Percentiles rank a stretch among this genome's conserved stretches.
phyloP scores from a whole-genome alignment of 176 grass and related monocot genomes.

The Avena insularis region DNA sequence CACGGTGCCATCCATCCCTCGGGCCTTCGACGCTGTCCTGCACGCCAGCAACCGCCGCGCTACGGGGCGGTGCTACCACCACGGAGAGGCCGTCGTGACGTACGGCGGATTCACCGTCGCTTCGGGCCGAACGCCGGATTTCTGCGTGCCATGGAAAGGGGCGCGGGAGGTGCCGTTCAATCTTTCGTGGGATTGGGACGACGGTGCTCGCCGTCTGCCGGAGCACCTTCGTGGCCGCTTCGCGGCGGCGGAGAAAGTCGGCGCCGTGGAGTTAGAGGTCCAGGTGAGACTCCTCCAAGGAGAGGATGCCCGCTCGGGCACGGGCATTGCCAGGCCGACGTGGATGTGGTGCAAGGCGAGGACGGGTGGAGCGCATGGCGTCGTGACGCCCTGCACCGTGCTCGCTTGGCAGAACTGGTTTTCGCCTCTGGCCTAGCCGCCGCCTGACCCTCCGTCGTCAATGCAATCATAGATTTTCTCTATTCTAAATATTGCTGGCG shows the following conservation, averaged over 20 bases:
- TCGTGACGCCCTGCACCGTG: neutral
- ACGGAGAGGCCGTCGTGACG: neutral
- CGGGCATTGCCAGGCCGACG: neutral
- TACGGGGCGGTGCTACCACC: constrained; percentile 25
- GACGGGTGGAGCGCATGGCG: neutral
- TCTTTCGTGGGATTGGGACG: constrained; percentile 15
- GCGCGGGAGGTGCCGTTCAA: constrained; percentile 7
- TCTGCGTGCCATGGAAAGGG: constrained; percentile 31
- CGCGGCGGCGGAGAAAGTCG: neutral
- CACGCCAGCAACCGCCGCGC: constrained; percentile 42
- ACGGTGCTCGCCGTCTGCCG: neutral
- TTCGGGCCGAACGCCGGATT: neutral
- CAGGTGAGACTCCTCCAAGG: constrained; percentile 9
- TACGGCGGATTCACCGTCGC: constrained; percentile 37
- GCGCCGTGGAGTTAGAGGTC: constrained; percentile 36
- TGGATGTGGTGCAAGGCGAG: constrained; percentile 43
- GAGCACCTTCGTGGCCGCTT: neutral
- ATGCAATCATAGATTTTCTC: neutral
- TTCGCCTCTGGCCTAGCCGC: neutral
- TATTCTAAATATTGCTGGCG: neutral
- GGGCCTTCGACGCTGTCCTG: constrained; percentile 18
- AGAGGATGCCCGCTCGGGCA: neutral
- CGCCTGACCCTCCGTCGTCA: neutral
- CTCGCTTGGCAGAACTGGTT: constrained; percentile 33
- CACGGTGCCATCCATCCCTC: neutral